Conservation (phyloP, 225 moss, liverwort and hornwort genomes). For the Physcomitrellopsis africana region DNA sequence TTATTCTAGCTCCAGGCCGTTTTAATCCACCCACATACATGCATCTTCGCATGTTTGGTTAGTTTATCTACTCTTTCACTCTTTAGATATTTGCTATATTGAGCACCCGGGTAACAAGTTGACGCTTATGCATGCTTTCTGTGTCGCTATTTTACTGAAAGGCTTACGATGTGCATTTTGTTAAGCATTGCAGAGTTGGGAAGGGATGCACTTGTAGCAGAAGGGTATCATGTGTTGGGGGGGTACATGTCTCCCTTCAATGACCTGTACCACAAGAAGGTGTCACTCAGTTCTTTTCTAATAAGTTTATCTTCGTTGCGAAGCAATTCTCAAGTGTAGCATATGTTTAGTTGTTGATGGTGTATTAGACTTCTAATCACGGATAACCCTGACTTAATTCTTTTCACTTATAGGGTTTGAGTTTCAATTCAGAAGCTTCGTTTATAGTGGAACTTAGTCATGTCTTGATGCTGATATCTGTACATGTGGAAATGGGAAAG, state of each 20-base stretch:
- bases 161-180: neutral
- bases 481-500: slow-evolving; percentile 55
- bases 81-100: neutral
- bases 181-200: slow-evolving; percentile 64
- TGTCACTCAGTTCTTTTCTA: slow-evolving; percentile 29
- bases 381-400: neutral
- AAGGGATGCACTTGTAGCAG: slow-evolving; percentile 78
- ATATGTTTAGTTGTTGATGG: neutral
- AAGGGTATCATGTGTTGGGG: slow-evolving; percentile 90
- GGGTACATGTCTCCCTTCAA: slow-evolving; percentile 95
- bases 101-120: neutral
- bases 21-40: slow-evolving; percentile 98
- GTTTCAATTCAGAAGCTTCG: slow-evolving; percentile 19
- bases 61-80: slow-evolving; percentile 20
- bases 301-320: neutral
- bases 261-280: slow-evolving; percentile 90
- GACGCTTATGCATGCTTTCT: neutral
- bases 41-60: slow-evolving; percentile 99
- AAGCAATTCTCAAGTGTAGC: neutral
- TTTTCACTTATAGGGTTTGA: neutral
- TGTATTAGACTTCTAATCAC: neutral
- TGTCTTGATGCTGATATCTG: slow-evolving; percentile 34
- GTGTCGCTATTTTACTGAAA: neutral
- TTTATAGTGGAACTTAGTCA: slow-evolving; percentile 24
- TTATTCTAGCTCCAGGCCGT: slow-evolving; percentile 80